Evolutionary conservation across 352 stramenopile genomes (phyloP), one percentile per base, ranked within the genome.

Genomic region (Globisporangium okanoganense): DNA sequence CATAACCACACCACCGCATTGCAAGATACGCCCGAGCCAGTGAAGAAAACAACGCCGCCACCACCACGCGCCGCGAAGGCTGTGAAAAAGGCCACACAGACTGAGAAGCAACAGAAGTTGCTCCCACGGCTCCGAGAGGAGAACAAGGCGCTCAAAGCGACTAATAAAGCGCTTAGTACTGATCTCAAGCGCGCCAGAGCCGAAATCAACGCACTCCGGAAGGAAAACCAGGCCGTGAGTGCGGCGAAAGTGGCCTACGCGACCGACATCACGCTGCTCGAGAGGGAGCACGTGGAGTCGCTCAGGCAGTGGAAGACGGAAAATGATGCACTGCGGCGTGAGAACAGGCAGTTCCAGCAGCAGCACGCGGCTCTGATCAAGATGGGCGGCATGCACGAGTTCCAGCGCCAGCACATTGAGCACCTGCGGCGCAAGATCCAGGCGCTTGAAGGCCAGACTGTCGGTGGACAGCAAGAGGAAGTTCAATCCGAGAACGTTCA

Each of bases 321-420:
- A 27, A 60, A 60, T 40, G 54, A 60, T 9, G 41, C 40, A 18
- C 54, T 60, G 38, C 54, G 54, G 1, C 54, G 54, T 10, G 54
- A 60, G 20, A 47, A 52, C 16, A 25, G 41, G 41, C 54, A 60
- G 54, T 41, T 60, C 24, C n/a, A 50, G 13, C 27, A 35, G 9
- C 54, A 60, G 54, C 52, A 60, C 54, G 54, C 41, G 9, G 25
- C 52, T 40, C 54, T 60, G 13, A 49, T 60, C 54, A 60, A 60
- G 25, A 40, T 60, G 16, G 54, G 54, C 22, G 29, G 54, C 41
- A 52, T 40, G 25, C 54, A 60, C 54, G 54, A 60, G 54, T 60
- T 60, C 40, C 54, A 60, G 54, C 54, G 54, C 41, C 54, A 60
- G 41, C 54, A 60, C 54, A 60, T 60, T 6, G 54, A 60, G 40